Base-by-base conservation (phyloP, 495 filamentous ascomycete genomes). In the Margaritispora aquatica region DNA sequence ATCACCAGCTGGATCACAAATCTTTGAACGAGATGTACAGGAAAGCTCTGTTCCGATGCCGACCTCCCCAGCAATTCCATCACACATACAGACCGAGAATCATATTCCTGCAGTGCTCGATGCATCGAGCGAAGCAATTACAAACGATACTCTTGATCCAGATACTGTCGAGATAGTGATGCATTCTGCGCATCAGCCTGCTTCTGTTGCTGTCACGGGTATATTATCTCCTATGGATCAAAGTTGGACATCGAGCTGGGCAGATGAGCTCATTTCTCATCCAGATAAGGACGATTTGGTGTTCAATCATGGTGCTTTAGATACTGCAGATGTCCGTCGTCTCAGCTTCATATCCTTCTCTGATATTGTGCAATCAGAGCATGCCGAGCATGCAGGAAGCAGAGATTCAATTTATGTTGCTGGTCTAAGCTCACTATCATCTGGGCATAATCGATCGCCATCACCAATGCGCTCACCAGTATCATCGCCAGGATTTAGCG, bases 301-400 rank as follows among this genome's bases (percentile, higher is more conserved):
- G 1, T 85, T 84, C 23, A 89, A 85, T 65, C 89, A 90, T 68
- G 88, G 84, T 38, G 81, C 81, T 51, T 74, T 89, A 51, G 89
- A 92, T 69, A 81, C 79, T 15, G 79, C 80, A 31, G 91, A 96
- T 71, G 80, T 90, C n/a, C 81, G 89, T 23, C 82, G 92, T 13
- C 74, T 96, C 51, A 89, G 85, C 71, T 96, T 96, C 74, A 96
- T 96, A 69, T 93, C 89, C 17, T 96, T 96, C 68, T 90, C 92
- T 26, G 92, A 96, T 66, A 89, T 96, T 11, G 90, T 96, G n/a
- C 89, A 94, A 69, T 81, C 88, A 23, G 92, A 96, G 68, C 91
- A 96, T 66, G 75, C 77, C 2, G 84, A 78, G 41, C 78, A 80
- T 49, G 68, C 71, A 20, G 77, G 75, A 27, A 78, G 75, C 54